A percentile compares a stretch with the other conserved stretches of the same genome.
Conservation (phyloP, 208 protist species). For the Acanthamoeba lenticulata region DNA sequence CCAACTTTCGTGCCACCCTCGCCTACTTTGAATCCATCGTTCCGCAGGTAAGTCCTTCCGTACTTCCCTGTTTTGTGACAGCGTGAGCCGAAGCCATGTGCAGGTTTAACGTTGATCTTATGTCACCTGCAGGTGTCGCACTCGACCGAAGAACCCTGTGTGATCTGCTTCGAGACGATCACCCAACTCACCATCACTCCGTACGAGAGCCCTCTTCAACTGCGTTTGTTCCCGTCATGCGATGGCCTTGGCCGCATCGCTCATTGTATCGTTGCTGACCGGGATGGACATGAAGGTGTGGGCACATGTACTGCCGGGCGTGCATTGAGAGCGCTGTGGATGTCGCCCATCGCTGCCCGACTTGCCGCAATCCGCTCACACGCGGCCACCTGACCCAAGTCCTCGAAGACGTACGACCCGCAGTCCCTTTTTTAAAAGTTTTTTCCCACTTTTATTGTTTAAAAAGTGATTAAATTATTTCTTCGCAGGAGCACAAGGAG, state of each 20-base stretch:
- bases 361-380: not conserved
- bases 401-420: not conserved
- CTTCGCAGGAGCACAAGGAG: not conserved
- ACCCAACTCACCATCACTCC: not conserved
- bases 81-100: no score
- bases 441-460: no score
- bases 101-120: no score
- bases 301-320: not conserved
- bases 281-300: not conserved
- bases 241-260: not conserved
- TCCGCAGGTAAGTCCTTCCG: not conserved
- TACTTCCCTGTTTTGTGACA: not conserved
- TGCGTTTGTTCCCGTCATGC: no score
- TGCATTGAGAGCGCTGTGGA: not conserved
- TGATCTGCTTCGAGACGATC: conserved; percentile 64
- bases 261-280: not conserved
- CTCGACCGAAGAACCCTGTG: conserved; percentile 23
- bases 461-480: no score
- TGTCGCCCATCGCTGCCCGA: not conserved
- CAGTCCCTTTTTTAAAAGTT: no score
- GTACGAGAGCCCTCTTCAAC: not conserved
- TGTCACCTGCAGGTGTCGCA: not conserved
- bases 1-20: not conserved
- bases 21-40: not conserved
- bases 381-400: not conserved